Base-by-base conservation (phyloP, 768 basidiomycete species). In the Xerocomellus chrysenteron region DNA sequence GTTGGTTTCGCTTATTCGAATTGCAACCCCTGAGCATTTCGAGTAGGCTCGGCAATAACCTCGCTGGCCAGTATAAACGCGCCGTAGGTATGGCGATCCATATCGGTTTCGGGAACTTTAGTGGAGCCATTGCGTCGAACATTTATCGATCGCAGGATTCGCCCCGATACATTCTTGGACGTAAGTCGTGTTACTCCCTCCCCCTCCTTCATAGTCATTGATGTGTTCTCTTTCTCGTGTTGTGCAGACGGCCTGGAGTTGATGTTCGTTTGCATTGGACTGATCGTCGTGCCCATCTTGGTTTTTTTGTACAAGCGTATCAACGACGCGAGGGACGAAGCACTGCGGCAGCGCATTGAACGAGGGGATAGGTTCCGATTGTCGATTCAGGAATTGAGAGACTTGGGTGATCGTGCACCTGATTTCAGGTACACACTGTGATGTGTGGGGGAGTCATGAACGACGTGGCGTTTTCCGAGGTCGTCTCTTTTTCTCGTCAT, bases 41-140 rank as follows among this genome's bases (percentile, higher is more conserved):
- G 37, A 17, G n/a, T 12, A 88, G 86, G 86, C 70, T 85, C 6
- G 82, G 56, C 1, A 68, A 67, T 17, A 67, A 89, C 60, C 74
- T 87, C 12, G 71, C 80, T 0, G 87, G 87, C 0, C 84, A 86
- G 56, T 88, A 85, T 66, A 90, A 88, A 65, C 85, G 87, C 4
- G 87, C 71, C 16, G 74, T 85, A 12, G 86, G 83, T 4, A 82
- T 89, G 79, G 86, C 85, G 0, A 50, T 88, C 26, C 83, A 88
- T 39, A 52, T 60, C 45, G 63, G 64, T 46, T 42, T 70, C 75
- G 86, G 86, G 19, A 87, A 86, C 65, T 81, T 88, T 57, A 73
- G 80, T 28, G 87, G 86, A 2, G 83, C 82, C 0, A 82, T 88
- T 50, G 82, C 86, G 2, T 76, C 78, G 8, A 87, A 84, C 59